Evolutionary conservation across 1,284 basidiomycete species (phyloP).

Genomic region (Thecaphora thlaspeos): DNA sequence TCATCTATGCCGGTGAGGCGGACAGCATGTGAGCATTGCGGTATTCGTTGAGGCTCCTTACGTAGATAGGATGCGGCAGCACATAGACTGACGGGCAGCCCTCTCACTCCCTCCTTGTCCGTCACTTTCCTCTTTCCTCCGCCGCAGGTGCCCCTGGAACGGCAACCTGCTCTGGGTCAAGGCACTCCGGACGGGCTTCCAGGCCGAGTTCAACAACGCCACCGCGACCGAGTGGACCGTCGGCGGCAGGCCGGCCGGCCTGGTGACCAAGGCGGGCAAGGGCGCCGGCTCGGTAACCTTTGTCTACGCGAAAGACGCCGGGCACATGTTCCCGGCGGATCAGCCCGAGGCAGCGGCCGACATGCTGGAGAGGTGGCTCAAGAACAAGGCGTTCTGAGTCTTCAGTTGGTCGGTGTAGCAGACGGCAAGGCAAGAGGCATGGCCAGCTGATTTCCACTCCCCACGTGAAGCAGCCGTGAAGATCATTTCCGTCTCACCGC

Average conservation of each 20-base stretch:
- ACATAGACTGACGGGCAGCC: too few relatives aligned
- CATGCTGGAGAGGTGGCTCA: constrained; percentile 65
- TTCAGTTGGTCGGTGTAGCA: too few relatives aligned
- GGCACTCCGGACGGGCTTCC: constrained; percentile 41
- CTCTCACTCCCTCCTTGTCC: constrained; percentile 5
- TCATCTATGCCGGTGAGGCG: constrained; percentile 81
- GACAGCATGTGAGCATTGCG: constrained; percentile 68
- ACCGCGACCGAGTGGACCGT: constrained; percentile 32
- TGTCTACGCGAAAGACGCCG: constrained; percentile 38
- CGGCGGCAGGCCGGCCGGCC: constrained; percentile 43
- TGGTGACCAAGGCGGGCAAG: constrained; percentile 43
- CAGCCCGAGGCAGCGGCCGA: constrained; percentile 73
- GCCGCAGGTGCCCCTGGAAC: constrained; percentile 34
- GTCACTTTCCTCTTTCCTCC: neutral
- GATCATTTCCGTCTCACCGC: too few relatives aligned
- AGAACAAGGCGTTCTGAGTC: constrained; percentile 59
- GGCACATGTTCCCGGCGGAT: constrained; percentile 66
- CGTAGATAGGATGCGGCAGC: too few relatives aligned
- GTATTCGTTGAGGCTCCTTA: too few relatives aligned
- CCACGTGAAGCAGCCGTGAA: too few relatives aligned
- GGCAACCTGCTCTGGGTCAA: constrained; percentile 54
- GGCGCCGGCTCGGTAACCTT: constrained; percentile 49
- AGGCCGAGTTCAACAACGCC: constrained; percentile 43
- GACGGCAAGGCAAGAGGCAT: too few relatives aligned
- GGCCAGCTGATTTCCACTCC: too few relatives aligned